These are phyloP conservation scores for Microdochium bolleyi DNA, from an alignment of 2,329 filamentous ascomycete genomes.

Conservation along the genomic window DNA sequence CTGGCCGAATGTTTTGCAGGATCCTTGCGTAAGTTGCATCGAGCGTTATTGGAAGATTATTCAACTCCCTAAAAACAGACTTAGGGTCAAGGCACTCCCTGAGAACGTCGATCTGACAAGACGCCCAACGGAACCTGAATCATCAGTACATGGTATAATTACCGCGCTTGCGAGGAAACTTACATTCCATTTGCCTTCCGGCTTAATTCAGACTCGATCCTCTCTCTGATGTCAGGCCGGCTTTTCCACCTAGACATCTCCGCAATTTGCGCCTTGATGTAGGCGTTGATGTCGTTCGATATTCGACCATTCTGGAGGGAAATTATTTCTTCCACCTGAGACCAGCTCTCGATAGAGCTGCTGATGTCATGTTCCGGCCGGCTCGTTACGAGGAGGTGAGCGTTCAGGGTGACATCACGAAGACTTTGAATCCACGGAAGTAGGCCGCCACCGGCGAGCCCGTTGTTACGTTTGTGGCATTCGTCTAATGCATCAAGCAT, in stretches of 20 bases:
- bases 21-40: slow-evolving; percentile 5
- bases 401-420: background rate
- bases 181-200: slow-evolving; percentile 20
- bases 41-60: slow-evolving; percentile 3
- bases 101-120: slow-evolving; percentile 11
- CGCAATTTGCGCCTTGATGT: slow-evolving; percentile 12
- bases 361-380: slow-evolving; percentile 16
- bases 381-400: slow-evolving; percentile 13
- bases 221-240: slow-evolving; percentile 8
- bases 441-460: slow-evolving; percentile 1
- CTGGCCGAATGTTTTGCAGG: background rate
- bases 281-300: slow-evolving; percentile 15
- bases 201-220: slow-evolving; percentile 13
- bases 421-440: slow-evolving; percentile 7
- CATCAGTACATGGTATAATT: slow-evolving; percentile 2
- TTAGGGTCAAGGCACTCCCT: slow-evolving; percentile 2
- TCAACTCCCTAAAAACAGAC: background rate
- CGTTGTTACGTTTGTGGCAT: slow-evolving; percentile 6
- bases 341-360: slow-evolving; percentile 6
- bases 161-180: slow-evolving; percentile 3
- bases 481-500: slow-evolving; percentile 22
- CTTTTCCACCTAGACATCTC: slow-evolving; percentile 11
- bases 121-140: slow-evolving; percentile 15
- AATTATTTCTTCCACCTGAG: slow-evolving; percentile 7
- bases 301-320: slow-evolving; percentile 10